Percentiles rank a stretch among this genome's conserved stretches.
Evolutionary conservation across 1,139 yeast genomes (phyloP).

Genomic region (Candida sp.): DNA sequence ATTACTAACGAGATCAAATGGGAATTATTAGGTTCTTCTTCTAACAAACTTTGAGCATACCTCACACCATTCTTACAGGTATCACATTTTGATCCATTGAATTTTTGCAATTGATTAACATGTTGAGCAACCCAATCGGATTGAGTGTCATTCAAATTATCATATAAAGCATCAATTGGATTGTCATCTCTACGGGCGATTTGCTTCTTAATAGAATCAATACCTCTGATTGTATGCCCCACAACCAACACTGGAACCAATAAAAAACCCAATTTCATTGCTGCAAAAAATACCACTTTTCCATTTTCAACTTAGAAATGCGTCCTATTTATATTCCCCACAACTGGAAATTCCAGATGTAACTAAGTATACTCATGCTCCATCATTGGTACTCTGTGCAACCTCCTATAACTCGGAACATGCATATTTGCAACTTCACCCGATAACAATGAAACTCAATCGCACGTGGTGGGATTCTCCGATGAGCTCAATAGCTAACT

Average conservation of each 20-base stretch:
- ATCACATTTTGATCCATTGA: conserved; percentile 32
- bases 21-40: conserved; percentile 28
- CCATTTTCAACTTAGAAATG: no score
- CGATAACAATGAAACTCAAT: background rate
- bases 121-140: conserved; percentile 29
- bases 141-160: conserved; percentile 20
- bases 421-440: no score
- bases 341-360: no score
- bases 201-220: conserved; percentile 15
- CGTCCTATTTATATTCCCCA: no score
- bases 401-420: no score
- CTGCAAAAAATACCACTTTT: conserved; percentile 2
- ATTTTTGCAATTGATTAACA: conserved; percentile 20
- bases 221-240: conserved; percentile 19
- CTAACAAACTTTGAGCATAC: conserved; percentile 25
- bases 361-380: no score
- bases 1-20: conserved; percentile 35
- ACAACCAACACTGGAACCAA: conserved; percentile 7
- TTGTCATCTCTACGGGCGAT: conserved; percentile 13
- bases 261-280: conserved; percentile 1
- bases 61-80: conserved; percentile 33
- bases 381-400: no score
- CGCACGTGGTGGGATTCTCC: background rate
- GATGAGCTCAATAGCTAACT: background rate
- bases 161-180: conserved; percentile 22